These are phyloP conservation scores for Xylaria sp. DNA, from an alignment of 2,329 filamentous ascomycete genomes.

Conservation along the genomic window DNA sequence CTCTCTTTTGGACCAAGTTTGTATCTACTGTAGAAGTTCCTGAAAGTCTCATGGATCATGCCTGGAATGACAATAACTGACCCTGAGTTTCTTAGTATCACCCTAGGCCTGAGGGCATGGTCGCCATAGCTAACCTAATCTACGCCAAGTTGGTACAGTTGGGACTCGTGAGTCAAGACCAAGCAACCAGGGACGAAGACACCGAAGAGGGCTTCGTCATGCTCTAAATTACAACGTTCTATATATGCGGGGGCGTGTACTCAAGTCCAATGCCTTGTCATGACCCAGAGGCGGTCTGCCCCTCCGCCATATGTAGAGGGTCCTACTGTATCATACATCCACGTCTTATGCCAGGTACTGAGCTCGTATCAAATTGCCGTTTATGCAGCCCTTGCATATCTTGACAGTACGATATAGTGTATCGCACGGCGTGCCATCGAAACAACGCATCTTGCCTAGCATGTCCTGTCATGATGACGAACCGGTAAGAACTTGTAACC, in stretches of 20 bases:
- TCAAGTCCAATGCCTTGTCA: neutral
- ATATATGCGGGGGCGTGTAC: slow-evolving; percentile 14
- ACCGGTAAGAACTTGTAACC: neutral
- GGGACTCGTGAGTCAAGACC: slow-evolving; percentile 25
- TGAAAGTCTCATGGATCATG: no score
- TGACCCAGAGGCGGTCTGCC: no score
- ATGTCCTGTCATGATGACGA: neutral
- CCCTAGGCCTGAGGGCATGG: slow-evolving; percentile 40
- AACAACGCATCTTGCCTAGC: slow-evolving; percentile 6
- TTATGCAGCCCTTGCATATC: neutral
- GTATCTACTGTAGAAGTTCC: no score
- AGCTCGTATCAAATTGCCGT: slow-evolving; percentile 10
- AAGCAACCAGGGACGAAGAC: slow-evolving; percentile 12
- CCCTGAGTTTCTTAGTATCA: no score
- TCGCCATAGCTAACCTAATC: slow-evolving; percentile 37
- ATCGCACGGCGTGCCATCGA: slow-evolving; percentile 14
- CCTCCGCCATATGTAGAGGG: no score
- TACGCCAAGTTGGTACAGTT: slow-evolving; percentile 34
- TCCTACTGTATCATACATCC: neutral
- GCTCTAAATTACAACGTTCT: slow-evolving; percentile 14
- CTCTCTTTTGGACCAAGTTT: no score
- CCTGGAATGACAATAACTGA: no score
- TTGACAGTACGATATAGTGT: neutral
- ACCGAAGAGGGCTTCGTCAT: slow-evolving; percentile 24
- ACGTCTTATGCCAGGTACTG: slow-evolving; percentile 13